Conservation (phyloP, 1,284 basidiomycete genomes). For the Afroboletus lepidellus region DNA sequence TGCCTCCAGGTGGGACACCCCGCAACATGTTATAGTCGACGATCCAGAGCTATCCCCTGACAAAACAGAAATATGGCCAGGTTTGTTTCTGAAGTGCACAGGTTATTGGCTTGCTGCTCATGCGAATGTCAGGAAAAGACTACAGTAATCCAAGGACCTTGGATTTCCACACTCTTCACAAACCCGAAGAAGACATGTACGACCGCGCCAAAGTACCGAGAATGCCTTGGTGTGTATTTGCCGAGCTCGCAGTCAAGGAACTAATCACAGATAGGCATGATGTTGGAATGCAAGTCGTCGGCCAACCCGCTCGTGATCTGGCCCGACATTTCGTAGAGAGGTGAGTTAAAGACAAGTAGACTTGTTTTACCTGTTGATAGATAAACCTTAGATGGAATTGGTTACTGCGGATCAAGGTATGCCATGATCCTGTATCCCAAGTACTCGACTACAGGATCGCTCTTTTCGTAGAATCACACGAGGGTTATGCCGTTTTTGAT, state of each 20-base stretch:
- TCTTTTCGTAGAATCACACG: conserved; percentile 71
- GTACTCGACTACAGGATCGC: background rate
- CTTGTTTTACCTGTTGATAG: conserved; percentile 21
- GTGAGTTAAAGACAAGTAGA: conserved; percentile 37
- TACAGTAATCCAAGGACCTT: conserved; percentile 89
- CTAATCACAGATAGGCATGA: conserved; percentile 72
- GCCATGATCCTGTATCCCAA: conserved; percentile 9
- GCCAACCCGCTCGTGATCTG: conserved; percentile 93
- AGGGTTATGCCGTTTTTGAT: conserved; percentile 92
- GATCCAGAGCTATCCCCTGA: conserved; percentile 67
- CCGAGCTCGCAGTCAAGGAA: background rate
- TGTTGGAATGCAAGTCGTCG: conserved; percentile 92
- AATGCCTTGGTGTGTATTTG: conserved; percentile 86
- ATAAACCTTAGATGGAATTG: conserved; percentile 76
- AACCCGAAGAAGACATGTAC: conserved; percentile 94
- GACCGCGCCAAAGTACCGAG: conserved; percentile 86
- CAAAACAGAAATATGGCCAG: conserved; percentile 80
- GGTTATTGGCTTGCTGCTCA: background rate
- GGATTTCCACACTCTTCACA: conserved; percentile 88
- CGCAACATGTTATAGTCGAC: conserved; percentile 89
- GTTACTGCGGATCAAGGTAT: conserved; percentile 85
- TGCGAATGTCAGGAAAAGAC: conserved; percentile 69
- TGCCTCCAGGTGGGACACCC: conserved; percentile 82
- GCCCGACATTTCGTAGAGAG: conserved; percentile 95
- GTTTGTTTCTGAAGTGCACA: conserved; percentile 35